Conservation (phyloP, 2,329 filamentous ascomycete species). For the Phyllosticta ampelicida region DNA sequence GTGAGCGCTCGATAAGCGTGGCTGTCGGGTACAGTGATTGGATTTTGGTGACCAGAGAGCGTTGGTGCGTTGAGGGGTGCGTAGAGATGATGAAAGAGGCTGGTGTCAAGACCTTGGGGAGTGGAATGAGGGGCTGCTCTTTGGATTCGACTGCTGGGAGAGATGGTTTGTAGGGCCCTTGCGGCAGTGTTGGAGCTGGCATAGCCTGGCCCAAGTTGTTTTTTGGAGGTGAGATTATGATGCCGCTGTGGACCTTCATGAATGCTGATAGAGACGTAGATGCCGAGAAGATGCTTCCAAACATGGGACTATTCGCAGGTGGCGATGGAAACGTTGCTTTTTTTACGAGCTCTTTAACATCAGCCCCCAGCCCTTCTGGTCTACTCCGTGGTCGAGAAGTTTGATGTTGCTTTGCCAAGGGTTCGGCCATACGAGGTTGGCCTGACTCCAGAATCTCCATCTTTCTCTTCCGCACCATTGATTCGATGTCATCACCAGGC, state of each 20-base stretch:
- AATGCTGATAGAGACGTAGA: conserved; percentile 38
- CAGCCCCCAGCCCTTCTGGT: background rate
- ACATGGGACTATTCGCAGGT: background rate
- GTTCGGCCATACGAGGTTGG: background rate
- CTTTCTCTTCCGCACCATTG: conserved; percentile 32
- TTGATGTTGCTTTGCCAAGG: background rate
- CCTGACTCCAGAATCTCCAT: conserved; percentile 15
- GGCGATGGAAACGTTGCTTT: background rate
- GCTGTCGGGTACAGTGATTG: conserved; percentile 39
- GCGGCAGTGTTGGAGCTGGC: background rate
- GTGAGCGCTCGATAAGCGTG: conserved; percentile 46
- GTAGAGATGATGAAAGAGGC: conserved; percentile 43
- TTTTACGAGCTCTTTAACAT: background rate
- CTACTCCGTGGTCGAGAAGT: background rate
- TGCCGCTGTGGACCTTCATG: conserved; percentile 33
- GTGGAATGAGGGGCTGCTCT: background rate
- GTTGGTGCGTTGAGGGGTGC: conserved; percentile 31
- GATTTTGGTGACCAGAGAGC: conserved; percentile 40
- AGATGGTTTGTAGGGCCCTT: background rate
- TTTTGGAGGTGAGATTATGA: background rate
- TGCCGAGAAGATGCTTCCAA: conserved; percentile 29
- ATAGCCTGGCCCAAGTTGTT: no score
- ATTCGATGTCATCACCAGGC: conserved; percentile 22
- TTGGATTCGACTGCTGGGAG: background rate
- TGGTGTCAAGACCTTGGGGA: background rate